Base-by-base conservation (phyloP, 2,329 filamentous ascomycete genomes). In the Stemphylium vesicarium region DNA sequence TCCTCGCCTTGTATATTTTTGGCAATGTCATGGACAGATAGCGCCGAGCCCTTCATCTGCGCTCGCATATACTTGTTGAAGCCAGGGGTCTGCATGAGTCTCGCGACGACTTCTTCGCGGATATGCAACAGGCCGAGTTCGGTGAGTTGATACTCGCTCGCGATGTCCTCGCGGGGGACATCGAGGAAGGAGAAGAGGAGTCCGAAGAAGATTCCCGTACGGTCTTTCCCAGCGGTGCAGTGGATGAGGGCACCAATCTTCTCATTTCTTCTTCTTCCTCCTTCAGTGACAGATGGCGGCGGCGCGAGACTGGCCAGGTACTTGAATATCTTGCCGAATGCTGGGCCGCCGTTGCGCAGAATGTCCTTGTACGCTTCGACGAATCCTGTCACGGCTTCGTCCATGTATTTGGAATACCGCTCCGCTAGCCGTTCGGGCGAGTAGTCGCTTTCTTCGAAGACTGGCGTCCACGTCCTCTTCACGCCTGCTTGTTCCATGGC, bases 161-260 rank as follows among this genome's bases (percentile, higher is more conserved):
- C 88, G 24, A 75, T 72, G 1, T 43, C n/a, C 81, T 88, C 78
- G 59, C 86, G 81, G 1, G 80, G 73, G 0, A 90, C 85, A 4
- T 86, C 86, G 8, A 85, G 85, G 24, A 91, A 79, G 22, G 82
- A 76, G 35, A 91, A 79, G 8, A 92, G 70, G 36, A 93, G 64
- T 3, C 88, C 89, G 43, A 85, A 84, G 39, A 91, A 76, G 4
- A 92, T 81, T 2, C 90, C 90, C 0, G 90, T 92, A 38, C 90
- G 81, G 71, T 93, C 90, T 74, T 93, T 93, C 11, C 90, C 90
- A 0, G 88, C 88, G 0, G 88, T 90, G 73, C 90, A 92, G 68
- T 93, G 89, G 7, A 92, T 78, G 6, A 91, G 77, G 9, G 88
- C 74, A 7, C 87, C 85, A 1, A 76, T 59, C 16, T 37, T 38